Evolutionary conservation across 306 rosid species (phyloP).

Genomic region (Cotoneaster glaucophyllus): DNA sequence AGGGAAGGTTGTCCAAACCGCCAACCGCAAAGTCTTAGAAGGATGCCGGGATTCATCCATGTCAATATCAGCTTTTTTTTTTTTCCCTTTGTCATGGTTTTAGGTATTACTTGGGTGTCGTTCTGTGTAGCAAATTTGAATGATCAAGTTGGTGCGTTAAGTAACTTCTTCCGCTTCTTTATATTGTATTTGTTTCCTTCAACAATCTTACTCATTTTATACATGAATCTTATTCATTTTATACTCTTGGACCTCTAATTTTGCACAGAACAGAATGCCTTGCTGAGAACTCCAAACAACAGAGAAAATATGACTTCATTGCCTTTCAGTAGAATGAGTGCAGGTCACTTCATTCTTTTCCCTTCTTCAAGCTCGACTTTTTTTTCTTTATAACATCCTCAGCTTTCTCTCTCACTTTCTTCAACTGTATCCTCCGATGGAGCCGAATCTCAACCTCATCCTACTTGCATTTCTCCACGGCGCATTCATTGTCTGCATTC

Average conservation of each 20-base stretch:
- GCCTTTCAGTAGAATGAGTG: constrained; percentile 18
- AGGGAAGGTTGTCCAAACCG: constrained; percentile 6
- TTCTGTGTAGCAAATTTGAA: not conserved
- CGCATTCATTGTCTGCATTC: constrained; percentile 26
- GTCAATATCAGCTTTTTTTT: not conserved
- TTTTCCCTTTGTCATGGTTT: not conserved
- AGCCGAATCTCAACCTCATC: constrained; percentile 30
- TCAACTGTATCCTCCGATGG: constrained; percentile 2
- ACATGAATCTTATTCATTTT: not conserved
- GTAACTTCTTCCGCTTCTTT: not conserved
- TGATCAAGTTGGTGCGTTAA: not conserved
- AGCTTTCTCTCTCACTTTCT: not conserved
- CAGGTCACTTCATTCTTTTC: constrained; percentile 18
- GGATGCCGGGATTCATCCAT: not conserved
- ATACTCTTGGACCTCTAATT: not conserved
- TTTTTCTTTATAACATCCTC: not conserved
- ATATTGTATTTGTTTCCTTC: too few species aligned
- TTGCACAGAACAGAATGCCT: not conserved
- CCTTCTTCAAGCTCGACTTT: not conserved
- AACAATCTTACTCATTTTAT: too few species aligned
- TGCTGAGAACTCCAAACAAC: not conserved
- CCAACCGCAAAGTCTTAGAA: not conserved
- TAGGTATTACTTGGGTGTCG: not conserved
- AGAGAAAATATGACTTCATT: not conserved
- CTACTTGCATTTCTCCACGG: constrained; percentile 30